Conservation (phyloP, 1,139 yeast species). For the Kurtzmaniella quercitrusa region DNA sequence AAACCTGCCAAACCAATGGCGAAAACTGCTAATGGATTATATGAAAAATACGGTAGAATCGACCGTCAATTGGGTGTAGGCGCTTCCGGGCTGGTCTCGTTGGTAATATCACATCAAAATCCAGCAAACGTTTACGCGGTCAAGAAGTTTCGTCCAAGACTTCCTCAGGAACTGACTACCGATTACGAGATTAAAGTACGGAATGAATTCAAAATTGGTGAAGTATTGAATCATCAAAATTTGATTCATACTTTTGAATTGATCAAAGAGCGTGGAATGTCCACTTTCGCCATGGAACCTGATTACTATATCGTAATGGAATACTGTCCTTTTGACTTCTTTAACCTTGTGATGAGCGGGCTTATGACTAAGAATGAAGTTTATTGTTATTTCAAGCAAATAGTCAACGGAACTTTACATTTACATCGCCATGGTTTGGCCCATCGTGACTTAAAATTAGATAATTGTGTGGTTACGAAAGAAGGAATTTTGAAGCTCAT, state of each 20-base stretch:
- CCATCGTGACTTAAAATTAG: constrained; percentile 73
- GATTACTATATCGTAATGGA: constrained; percentile 69
- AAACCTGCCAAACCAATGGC: constrained; percentile 7
- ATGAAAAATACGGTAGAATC: constrained; percentile 52
- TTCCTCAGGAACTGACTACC: constrained; percentile 46
- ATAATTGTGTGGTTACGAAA: constrained; percentile 66
- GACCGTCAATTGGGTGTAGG: constrained; percentile 68
- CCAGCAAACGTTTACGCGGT: constrained; percentile 56
- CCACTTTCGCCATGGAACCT: constrained; percentile 22
- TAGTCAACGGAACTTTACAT: constrained; percentile 56
- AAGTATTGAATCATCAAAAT: constrained; percentile 57
- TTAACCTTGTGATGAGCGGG: constrained; percentile 74
- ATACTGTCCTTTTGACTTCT: constrained; percentile 70
- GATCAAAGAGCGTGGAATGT: constrained; percentile 40
- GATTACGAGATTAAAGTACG: constrained; percentile 63
- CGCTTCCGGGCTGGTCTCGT: constrained; percentile 72
- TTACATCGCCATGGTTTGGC: constrained; percentile 68
- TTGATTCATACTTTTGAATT: constrained; percentile 63
- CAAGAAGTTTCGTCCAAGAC: constrained; percentile 59
- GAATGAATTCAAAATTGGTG: constrained; percentile 64
- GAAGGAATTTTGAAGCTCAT: constrained; percentile 65
- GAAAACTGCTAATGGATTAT: constrained; percentile 11
- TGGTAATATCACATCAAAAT: constrained; percentile 47
- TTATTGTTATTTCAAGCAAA: constrained; percentile 66
- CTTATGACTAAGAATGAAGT: constrained; percentile 56